Evolutionary conservation across 2,329 filamentous ascomycete species (phyloP).

Genomic region (Alternaria sp.): DNA sequence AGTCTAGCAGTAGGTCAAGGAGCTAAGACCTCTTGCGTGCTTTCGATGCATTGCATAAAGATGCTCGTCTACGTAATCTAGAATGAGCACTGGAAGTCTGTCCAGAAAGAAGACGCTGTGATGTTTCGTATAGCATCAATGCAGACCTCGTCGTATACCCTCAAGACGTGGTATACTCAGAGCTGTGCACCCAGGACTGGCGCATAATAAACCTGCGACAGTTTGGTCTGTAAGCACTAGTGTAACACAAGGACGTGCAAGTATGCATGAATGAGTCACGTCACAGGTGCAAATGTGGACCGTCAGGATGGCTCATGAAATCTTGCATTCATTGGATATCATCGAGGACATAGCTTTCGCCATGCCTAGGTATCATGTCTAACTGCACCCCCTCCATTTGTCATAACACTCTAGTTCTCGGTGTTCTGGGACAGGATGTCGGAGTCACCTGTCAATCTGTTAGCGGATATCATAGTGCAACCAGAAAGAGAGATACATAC

Average conservation of each 20-base stretch:
- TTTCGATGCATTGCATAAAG: background rate
- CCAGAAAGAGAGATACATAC: constrained; percentile 47
- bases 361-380: constrained; percentile 35
- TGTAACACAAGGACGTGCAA: background rate
- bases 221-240: background rate
- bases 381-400: constrained; percentile 13
- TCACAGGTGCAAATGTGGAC: constrained; percentile 4
- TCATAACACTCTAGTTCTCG: constrained; percentile 43
- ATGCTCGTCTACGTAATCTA: background rate
- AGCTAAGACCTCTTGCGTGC: background rate
- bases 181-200: background rate
- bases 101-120: background rate
- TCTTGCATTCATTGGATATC: constrained; percentile 38
- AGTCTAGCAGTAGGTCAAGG: background rate
- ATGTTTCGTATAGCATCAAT: background rate
- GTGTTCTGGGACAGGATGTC: constrained; percentile 86
- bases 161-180: background rate
- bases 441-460: constrained; percentile 64
- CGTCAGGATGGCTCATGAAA: constrained; percentile 26
- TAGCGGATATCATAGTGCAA: constrained; percentile 8
- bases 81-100: too few relatives aligned
- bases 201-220: background rate
- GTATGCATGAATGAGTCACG: constrained; percentile 4
- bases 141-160: background rate
- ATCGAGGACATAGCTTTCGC: constrained; percentile 25